These are phyloP conservation scores for Taphrina confusa DNA, from an alignment of 1,139 yeast genomes.

Conservation along the genomic window DNA sequence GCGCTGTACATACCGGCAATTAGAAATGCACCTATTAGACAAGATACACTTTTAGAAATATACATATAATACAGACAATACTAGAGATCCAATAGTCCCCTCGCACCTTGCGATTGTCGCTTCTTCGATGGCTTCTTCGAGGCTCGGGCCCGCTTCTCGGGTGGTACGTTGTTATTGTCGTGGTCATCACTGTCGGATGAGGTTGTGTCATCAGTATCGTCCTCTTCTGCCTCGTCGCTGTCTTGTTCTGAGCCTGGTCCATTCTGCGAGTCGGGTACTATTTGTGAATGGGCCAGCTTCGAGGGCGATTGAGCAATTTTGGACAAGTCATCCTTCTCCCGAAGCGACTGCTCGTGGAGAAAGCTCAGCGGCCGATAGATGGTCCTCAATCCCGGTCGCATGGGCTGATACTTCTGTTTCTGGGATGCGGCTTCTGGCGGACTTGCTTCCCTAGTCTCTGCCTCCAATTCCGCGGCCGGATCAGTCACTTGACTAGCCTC, in stretches of 20 bases:
- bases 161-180: slow-evolving; percentile 2
- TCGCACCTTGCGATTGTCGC: slow-evolving; percentile 18
- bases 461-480: slow-evolving; percentile 2
- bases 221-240: not conserved
- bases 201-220: not conserved
- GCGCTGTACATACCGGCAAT: too few species aligned
- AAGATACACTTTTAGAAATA: not conserved
- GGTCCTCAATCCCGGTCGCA: slow-evolving; percentile 9
- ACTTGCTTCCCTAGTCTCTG: not conserved
- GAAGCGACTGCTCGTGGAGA: slow-evolving; percentile 15
- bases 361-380: slow-evolving; percentile 16
- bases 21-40: too few species aligned
- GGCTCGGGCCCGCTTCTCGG: slow-evolving; percentile 15
- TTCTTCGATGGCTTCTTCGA: not conserved
- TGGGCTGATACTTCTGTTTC: not conserved
- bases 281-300: not conserved
- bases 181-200: not conserved
- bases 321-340: slow-evolving; percentile 13
- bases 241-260: not conserved
- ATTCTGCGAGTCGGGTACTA: not conserved
- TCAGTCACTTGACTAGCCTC: slow-evolving; percentile 6
- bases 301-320: slow-evolving; percentile 7
- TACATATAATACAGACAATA: not conserved
- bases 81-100: slow-evolving; percentile 10
- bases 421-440: not conserved